These are phyloP conservation scores for Fusarium penzigii DNA, from an alignment of 2,329 filamentous ascomycete species.

Conservation along the genomic window DNA sequence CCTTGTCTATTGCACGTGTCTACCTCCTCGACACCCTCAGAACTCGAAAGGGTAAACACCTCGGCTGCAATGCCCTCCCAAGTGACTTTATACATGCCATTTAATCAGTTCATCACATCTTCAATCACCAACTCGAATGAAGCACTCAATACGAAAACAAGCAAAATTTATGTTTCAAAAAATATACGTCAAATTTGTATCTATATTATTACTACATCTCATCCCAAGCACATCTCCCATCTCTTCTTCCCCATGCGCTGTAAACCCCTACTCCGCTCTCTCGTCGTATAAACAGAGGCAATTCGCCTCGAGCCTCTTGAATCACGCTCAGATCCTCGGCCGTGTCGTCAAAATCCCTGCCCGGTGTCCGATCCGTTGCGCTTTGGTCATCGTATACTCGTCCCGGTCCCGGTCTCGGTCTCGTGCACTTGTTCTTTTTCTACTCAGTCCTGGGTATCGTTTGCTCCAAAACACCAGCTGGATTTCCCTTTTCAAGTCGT, in stretches of 20 bases:
- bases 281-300: neutral
- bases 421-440: conserved; percentile 23
- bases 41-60: conserved; percentile 1
- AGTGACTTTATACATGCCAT: neutral
- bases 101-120: neutral
- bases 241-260: neutral
- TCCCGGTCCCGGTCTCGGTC: conserved; percentile 12
- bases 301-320: conserved; percentile 7
- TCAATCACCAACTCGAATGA: too few species aligned
- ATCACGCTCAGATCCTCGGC: conserved; percentile 16
- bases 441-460: conserved; percentile 27
- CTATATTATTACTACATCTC: neutral
- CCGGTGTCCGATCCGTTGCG: conserved; percentile 9
- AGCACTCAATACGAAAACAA: too few species aligned
- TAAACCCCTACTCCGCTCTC: neutral
- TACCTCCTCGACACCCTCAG: neutral
- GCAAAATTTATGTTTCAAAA: neutral
- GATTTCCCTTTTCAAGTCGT: conserved; percentile 22
- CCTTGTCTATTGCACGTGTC: conserved; percentile 14
- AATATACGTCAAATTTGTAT: neutral
- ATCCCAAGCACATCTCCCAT: neutral
- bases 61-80: conserved; percentile 8
- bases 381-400: conserved; percentile 13
- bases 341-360: conserved; percentile 1
- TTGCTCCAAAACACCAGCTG: conserved; percentile 20